phyloP scores from a whole-genome alignment of 2,329 filamentous ascomycete genomes.

The Verticillium alfalfae region DNA sequence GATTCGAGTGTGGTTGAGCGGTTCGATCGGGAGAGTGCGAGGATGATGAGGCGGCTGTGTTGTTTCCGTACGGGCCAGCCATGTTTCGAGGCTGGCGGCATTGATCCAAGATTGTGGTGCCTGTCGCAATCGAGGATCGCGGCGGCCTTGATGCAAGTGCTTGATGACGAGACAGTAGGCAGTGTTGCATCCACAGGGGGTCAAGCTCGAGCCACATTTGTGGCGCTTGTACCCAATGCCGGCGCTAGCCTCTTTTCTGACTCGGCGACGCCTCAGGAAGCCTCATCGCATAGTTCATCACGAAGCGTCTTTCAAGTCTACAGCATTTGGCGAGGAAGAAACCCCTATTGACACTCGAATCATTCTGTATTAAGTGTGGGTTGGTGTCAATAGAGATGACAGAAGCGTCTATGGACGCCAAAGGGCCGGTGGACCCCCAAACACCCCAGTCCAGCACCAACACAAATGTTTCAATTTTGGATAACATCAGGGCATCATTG shows the following conservation, averaged over 20 bases:
- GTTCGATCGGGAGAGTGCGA: constrained; percentile 14
- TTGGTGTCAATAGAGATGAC: neutral
- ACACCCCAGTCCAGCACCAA: constrained; percentile 1
- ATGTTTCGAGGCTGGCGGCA: constrained; percentile 26
- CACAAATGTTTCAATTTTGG: constrained; percentile 21
- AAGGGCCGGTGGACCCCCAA: neutral
- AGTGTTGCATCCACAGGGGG: neutral
- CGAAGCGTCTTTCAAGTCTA: neutral
- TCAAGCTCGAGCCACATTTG: neutral
- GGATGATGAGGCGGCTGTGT: constrained; percentile 28
- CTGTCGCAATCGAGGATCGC: neutral
- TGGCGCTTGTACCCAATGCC: neutral
- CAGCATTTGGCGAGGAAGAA: neutral
- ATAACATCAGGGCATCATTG: constrained; percentile 51
- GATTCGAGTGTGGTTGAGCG: constrained; percentile 19
- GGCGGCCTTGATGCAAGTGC: neutral
- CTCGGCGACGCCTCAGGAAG: neutral
- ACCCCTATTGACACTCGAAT: neutral
- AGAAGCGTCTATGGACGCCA: neutral
- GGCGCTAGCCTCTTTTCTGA: neutral
- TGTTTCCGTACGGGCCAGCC: constrained; percentile 29
- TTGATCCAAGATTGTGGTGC: neutral
- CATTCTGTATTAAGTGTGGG: too few species aligned
- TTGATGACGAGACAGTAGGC: neutral
- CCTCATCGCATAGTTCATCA: neutral